These are phyloP conservation scores for Corymbia maculata DNA, from an alignment of 345 rosid genomes.

Conservation along the genomic window DNA sequence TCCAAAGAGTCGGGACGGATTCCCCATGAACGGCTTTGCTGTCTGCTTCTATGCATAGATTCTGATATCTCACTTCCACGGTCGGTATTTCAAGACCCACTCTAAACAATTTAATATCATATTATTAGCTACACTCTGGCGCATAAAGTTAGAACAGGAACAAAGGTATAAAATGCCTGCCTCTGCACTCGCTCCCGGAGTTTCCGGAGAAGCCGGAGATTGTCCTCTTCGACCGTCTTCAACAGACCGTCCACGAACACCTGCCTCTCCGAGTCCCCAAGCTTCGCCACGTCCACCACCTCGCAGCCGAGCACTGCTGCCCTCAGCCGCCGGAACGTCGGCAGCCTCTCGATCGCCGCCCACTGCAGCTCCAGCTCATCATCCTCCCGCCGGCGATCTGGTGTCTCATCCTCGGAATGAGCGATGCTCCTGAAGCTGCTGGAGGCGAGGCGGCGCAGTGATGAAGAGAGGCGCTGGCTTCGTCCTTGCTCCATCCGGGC, in stretches of 20 bases:
- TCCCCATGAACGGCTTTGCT: slow-evolving; percentile 25
- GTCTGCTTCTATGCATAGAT: slow-evolving; percentile 24
- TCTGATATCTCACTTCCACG: slow-evolving; percentile 27
- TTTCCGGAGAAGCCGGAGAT: slow-evolving; percentile 23
- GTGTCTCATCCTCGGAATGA: neutral
- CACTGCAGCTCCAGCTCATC: slow-evolving; percentile 25
- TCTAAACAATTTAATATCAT: neutral
- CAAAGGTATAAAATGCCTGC: neutral
- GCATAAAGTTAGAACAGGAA: neutral
- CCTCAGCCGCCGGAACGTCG: slow-evolving; percentile 10
- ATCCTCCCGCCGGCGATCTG: neutral
- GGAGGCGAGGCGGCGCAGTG: neutral
- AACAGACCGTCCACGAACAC: slow-evolving; percentile 27
- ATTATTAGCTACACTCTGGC: neutral
- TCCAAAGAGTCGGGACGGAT: slow-evolving; percentile 32
- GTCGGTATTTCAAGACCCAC: slow-evolving; percentile 23
- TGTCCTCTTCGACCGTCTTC: slow-evolving; percentile 23
- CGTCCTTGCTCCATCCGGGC: neutral
- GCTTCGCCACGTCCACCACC: slow-evolving; percentile 27
- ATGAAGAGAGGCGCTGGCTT: neutral
- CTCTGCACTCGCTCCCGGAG: slow-evolving; percentile 20
- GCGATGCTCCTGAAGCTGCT: neutral
- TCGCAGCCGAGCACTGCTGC: slow-evolving; percentile 13
- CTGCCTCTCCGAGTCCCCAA: slow-evolving; percentile 17
- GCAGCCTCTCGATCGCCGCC: slow-evolving; percentile 37